Percentiles rank a stretch among this genome's conserved stretches.
phyloP scores from a whole-genome alignment of 2,329 filamentous ascomycete genomes.

The Clarireedia sp. region DNA sequence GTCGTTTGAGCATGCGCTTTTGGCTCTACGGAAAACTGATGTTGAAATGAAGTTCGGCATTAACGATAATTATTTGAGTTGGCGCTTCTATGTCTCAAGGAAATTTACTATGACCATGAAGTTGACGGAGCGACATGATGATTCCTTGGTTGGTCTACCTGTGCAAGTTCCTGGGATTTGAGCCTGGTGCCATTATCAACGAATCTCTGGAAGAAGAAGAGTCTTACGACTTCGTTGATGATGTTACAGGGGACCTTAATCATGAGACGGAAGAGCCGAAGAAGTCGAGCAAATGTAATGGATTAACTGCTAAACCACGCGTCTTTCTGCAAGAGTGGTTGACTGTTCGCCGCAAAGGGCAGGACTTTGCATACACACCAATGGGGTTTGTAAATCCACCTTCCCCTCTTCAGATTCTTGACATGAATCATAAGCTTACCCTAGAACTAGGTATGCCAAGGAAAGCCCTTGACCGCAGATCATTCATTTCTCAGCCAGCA shows the following conservation, averaged over 20 bases:
- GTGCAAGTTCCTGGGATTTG: constrained; percentile 20
- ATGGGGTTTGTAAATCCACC: constrained; percentile 35
- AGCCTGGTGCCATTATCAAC: constrained; percentile 1
- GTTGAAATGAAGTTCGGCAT: constrained; percentile 32
- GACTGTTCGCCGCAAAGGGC: constrained; percentile 42
- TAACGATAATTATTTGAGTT: constrained; percentile 15
- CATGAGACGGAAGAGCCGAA: neutral
- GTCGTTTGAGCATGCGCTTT: constrained; percentile 36
- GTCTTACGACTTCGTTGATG: no score
- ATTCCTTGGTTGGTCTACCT: constrained; percentile 33
- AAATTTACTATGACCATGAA: constrained; percentile 44
- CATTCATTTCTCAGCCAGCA: constrained; percentile 43
- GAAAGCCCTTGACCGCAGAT: constrained; percentile 34
- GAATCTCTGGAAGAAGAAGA: constrained; percentile 1
- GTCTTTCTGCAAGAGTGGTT: constrained; percentile 51
- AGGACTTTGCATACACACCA: constrained; percentile 51
- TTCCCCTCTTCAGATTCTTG: no score
- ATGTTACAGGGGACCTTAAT: neutral
- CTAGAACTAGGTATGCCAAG: constrained; percentile 24
- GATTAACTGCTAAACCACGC: constrained; percentile 32
- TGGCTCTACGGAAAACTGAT: constrained; percentile 33
- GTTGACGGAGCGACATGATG: constrained; percentile 29
- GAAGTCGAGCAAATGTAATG: neutral
- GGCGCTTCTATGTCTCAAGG: constrained; percentile 33
- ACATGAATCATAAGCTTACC: no score